Evolutionary conservation across 2,329 filamentous ascomycete species (phyloP), one percentile per base, ranked within the genome.

Genomic region (Phialocephala sp.): DNA sequence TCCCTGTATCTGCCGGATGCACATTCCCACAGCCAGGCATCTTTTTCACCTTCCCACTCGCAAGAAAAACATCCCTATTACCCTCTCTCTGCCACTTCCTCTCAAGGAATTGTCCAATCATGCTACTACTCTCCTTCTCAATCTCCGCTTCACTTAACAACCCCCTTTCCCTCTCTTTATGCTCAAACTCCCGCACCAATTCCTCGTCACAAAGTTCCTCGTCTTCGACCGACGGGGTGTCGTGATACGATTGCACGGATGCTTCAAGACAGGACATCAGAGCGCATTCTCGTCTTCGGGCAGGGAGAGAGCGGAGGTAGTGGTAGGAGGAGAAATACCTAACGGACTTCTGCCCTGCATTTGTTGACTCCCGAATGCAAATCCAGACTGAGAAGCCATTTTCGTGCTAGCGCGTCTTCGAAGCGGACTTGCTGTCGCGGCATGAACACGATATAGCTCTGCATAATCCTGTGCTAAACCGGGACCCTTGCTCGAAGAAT

Each of bases 401-500:
- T 37, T 60, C 1, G 39, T 35, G 18, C 64, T 69, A 0, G 66
- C 66, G 12, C 62, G 60, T 24, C 68, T 63, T 65, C 70, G 45
- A 56, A 72, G 50, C 1, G 70, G 66, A 65, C 63, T 68, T 5
- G 68, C 67, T 2, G 70, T 73, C 9, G 71, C 69, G 37, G 65
- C 64, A 36, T 66, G 41, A 15, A 72, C 70, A 2, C 65, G 64
- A 55, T 69, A 65, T 15, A 72, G 47, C 24, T 69, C 69, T 6
- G 69, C 69, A 55, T 68, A 71, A 22, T 68, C 70, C 14, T 58
- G 55, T 47, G 59, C 60, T n/a, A 60, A 14, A 14, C 64, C 54
- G 9, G 41, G 47, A 18, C 63, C 60, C 32, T 67, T 59, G 37
- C 59, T 62, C 18, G 50, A 14, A 27, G 15, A 32, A 50, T 8